Percentiles rank a stretch among this genome's conserved stretches.
Conservation (phyloP, 345 rosid genomes). For the Camelina laxa region DNA sequence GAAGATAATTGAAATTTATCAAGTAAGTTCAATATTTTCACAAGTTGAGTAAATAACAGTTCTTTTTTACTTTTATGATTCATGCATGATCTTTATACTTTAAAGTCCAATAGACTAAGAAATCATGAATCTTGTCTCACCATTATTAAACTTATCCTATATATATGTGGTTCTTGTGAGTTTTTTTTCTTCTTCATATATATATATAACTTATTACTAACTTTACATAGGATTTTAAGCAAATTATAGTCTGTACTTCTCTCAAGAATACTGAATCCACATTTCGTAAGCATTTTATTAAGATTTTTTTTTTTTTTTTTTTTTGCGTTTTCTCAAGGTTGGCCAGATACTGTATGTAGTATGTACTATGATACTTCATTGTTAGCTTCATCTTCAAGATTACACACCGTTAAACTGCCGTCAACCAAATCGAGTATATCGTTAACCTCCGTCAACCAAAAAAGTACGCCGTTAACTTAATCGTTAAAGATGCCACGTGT, state of each 20-base stretch:
- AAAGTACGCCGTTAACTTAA: slow-evolving; percentile 8
- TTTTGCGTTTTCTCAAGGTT: slow-evolving; percentile 6
- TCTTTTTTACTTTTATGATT: neutral
- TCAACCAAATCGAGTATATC: too few species aligned
- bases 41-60: neutral
- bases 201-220: neutral
- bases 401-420: neutral
- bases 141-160: neutral
- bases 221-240: neutral
- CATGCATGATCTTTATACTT: neutral
- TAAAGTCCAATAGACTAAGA: neutral
- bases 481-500: slow-evolving; percentile 39
- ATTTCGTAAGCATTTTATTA: neutral
- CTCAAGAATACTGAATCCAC: slow-evolving; percentile 13
- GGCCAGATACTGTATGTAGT: neutral
- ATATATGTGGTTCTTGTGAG: neutral
- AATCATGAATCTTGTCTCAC: neutral
- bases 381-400: slow-evolving; percentile 15
- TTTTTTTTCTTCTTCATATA: neutral
- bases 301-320: neutral
- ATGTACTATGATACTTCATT: neutral
- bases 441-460: neutral
- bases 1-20: slow-evolving; percentile 8
- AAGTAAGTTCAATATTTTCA: slow-evolving; percentile 29
- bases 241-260: neutral